Percentiles rank a stretch among this genome's conserved stretches.
These are phyloP conservation scores for Fusarium dlaminii DNA, from an alignment of 2,329 filamentous ascomycete genomes.

Conservation along the genomic window DNA sequence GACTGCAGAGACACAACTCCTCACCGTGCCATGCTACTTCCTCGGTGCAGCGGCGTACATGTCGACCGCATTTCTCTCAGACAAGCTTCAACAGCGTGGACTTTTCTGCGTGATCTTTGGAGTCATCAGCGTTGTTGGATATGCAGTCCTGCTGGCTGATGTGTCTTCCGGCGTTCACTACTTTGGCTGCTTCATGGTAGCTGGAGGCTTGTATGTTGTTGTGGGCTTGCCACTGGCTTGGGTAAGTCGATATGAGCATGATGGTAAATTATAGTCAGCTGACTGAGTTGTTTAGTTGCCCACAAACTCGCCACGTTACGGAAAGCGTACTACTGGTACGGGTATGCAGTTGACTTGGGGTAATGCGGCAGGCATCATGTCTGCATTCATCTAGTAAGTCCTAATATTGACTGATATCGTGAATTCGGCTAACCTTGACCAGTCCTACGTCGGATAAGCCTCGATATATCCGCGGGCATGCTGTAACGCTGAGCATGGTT, in stretches of 20 bases:
- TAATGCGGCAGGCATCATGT: conserved; percentile 77
- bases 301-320: conserved; percentile 77
- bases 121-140: conserved; percentile 71
- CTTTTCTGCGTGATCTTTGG: conserved; percentile 72
- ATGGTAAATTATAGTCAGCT: neutral
- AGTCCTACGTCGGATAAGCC: conserved; percentile 60
- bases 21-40: conserved; percentile 82
- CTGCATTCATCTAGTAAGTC: conserved; percentile 69
- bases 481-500: conserved; percentile 67
- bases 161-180: conserved; percentile 72
- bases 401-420: too few species aligned
- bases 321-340: conserved; percentile 77
- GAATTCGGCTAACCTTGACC: conserved; percentile 15
- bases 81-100: conserved; percentile 72
- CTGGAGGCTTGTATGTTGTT: conserved; percentile 73
- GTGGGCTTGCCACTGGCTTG: conserved; percentile 67
- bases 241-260: conserved; percentile 43
- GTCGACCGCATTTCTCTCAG: conserved; percentile 71
- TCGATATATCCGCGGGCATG: conserved; percentile 70
- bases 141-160: conserved; percentile 72
- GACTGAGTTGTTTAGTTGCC: conserved; percentile 53
- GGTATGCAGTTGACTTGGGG: conserved; percentile 77
- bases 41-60: conserved; percentile 77
- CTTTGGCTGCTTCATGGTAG: conserved; percentile 80
- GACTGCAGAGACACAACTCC: conserved; percentile 73